Base-by-base conservation (phyloP, 352 stramenopile species). In the Globisporangium sylvaticum region DNA sequence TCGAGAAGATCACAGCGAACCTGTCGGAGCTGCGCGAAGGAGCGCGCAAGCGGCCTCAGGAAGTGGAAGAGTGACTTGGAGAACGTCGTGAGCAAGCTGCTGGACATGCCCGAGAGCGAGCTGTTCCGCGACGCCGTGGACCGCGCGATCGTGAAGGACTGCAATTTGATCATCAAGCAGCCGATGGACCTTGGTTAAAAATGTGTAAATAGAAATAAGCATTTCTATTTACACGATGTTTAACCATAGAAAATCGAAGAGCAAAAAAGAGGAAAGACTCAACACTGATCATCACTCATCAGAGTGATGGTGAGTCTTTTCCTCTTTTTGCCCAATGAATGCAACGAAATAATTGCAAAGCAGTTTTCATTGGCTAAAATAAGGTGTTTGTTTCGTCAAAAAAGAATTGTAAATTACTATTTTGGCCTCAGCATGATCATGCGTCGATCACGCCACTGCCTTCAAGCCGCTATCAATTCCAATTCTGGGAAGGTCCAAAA, bases 141-240 rank as follows among this genome's bases (percentile, higher is more conserved):
- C 69, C 79, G 78, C 4, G 63, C 31, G 0, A 74, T 81, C 2
- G 82, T 94, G 58, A 79, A 72, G 24, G 87, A 94, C 64, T 95
- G 94, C 57, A 92, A 92, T 67, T 72, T 81, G 59, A 82, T 95
- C 62, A 89, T 95, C 70, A 95, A 95, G 71, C 85, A 92, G 39
- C 87, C 87, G 9, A 94, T 95, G 83, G 87, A 95, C 67, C 68
- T 95, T 20, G 37, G 14, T 18, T 44, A 18, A 10, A 15, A 14
- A 18, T 18, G 10, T 44, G 12, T 44, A 15, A 44, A 18, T 44
- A 15, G 12, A 44, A 6, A 20, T 7, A 42, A 42, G 8, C 8
- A 34, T 34, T 34, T 34, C 31, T 34, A 12, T 34, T 34, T 34
- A 9, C 31, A 34, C 31, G n/a, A 34, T 34, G 7, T 34, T n/a